Evolutionary conservation across 179 eudicot species (phyloP), one percentile per base, ranked within the genome.

Genomic region (Pouteria campechiana): DNA sequence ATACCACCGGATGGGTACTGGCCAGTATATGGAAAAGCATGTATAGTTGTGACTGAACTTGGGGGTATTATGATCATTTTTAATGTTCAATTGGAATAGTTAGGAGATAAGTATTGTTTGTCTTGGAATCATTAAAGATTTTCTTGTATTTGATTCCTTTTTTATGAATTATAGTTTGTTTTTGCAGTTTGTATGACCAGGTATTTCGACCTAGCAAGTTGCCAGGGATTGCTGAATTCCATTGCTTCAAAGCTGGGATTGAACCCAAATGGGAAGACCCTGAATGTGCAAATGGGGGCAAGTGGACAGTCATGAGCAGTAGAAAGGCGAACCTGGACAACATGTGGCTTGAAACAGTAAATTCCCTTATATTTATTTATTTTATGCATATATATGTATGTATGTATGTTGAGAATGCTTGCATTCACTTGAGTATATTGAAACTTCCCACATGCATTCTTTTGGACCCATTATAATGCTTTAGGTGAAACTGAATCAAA

Each of bases 221-320:
- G 42, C 58, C 65, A 5, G 68, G 41, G 55, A 76, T 76, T 54
- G 94, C 92, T 23, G 99, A 86, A 52, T 75, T 90, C 61, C 99
- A 90, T 60, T 63, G 86, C 65, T 90, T 90, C 63, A 90, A 62
- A 70, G 68, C 79, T 31, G 99, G 94, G 25, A 53, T 90, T 70
- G 99, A 79, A 58, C 96, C 99, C 24, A 90, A 90, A 65, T 87
- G 99, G 99, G 99, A 90, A 78, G 99, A 90, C 70, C 88, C 92
- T 3, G 94, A 90, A 63, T 87, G 96, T 68, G 96, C 99, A 24
- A 67, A 71, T 63, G 99, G 99, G 37, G 99, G 96, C 67, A 90
- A 90, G 62, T 90, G 99, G 99, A 76, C 96, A 37, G 72, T 67
- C 48, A 40, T 73, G 14, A 54, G 70, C 63, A 79, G 43, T 72